These are phyloP conservation scores for Paxillus ammoniavirescens DNA, from an alignment of 768 basidiomycete genomes.

Conservation along the genomic window DNA sequence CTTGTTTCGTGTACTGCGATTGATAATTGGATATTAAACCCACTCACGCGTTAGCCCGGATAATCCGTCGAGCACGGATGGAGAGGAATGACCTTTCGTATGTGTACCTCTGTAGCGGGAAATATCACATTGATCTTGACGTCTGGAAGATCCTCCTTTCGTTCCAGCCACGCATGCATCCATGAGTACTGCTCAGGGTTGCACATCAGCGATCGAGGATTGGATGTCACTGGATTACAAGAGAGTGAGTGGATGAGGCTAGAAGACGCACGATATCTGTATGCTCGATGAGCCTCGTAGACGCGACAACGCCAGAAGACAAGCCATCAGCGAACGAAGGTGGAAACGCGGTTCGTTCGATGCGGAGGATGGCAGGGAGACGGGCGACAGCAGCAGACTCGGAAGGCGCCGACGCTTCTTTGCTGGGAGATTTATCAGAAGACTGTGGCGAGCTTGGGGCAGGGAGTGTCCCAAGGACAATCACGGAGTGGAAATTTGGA, in stretches of 20 bases:
- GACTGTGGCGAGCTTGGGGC: slow-evolving; percentile 6
- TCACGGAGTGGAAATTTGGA: slow-evolving; percentile 56
- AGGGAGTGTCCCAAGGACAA: slow-evolving; percentile 66
- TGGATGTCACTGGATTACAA: background rate
- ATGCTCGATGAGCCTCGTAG: slow-evolving; percentile 48
- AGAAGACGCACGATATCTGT: slow-evolving; percentile 62
- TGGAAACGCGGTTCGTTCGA: slow-evolving; percentile 76
- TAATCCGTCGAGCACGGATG: background rate
- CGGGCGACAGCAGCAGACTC: slow-evolving; percentile 15
- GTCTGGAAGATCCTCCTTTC: slow-evolving; percentile 47
- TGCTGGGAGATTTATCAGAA: slow-evolving; percentile 9
- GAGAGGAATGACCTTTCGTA: slow-evolving; percentile 61
- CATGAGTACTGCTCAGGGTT: slow-evolving; percentile 68
- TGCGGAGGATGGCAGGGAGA: slow-evolving; percentile 64
- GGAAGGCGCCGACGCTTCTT: slow-evolving; percentile 8
- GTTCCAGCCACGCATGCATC: slow-evolving; percentile 68
- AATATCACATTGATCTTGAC: slow-evolving; percentile 82
- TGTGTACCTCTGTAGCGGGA: slow-evolving; percentile 88
- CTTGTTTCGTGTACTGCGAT: slow-evolving; percentile 75
- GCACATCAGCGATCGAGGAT: background rate
- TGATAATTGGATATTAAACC: background rate
- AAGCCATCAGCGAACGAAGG: slow-evolving; percentile 33
- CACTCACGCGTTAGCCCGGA: background rate
- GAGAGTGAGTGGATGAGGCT: background rate
- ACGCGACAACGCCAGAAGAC: slow-evolving; percentile 40